Percentiles rank a stretch among this genome's conserved stretches.
Conservation (phyloP, 225 moss, liverwort and hornwort genomes). For the Rhytidiadelphus loreus region DNA sequence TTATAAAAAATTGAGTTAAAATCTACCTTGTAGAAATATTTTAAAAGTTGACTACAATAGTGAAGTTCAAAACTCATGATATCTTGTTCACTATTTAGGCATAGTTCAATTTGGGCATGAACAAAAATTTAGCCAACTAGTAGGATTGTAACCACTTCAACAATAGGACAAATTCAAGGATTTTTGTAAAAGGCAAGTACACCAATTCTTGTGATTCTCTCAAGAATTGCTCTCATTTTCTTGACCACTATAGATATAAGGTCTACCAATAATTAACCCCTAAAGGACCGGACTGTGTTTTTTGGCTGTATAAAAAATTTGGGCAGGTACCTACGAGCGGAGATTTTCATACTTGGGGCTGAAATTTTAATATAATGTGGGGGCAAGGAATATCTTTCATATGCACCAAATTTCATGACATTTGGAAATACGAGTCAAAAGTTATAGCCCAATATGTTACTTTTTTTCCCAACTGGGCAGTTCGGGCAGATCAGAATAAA, state of each 20-base stretch:
- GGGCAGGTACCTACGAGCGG: no score
- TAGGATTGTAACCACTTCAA: neutral
- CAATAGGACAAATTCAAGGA: rapidly evolving
- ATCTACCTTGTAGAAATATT: neutral
- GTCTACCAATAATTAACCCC: neutral
- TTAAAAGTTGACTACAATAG: neutral
- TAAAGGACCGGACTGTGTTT: no score
- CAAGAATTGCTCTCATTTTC: neutral
- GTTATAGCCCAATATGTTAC: no score
- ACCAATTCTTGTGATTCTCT: neutral
- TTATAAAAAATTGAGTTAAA: neutral
- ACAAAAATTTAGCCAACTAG: neutral
- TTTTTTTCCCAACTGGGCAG: no score
- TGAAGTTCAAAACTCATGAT: neutral
- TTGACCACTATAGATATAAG: neutral
- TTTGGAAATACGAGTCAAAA: no score
- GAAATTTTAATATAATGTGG: no score
- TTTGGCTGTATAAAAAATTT: no score
- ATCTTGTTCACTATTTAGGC: neutral
- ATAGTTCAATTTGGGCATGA: neutral
- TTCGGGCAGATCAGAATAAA: no score
- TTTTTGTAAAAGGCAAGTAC: neutral
- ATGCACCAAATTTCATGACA: no score
- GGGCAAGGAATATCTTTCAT: no score
- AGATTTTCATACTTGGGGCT: no score